Evolutionary conservation across 768 basidiomycete genomes (phyloP), one percentile per base, ranked within the genome.

Genomic region (Phaeotremella fagi): DNA sequence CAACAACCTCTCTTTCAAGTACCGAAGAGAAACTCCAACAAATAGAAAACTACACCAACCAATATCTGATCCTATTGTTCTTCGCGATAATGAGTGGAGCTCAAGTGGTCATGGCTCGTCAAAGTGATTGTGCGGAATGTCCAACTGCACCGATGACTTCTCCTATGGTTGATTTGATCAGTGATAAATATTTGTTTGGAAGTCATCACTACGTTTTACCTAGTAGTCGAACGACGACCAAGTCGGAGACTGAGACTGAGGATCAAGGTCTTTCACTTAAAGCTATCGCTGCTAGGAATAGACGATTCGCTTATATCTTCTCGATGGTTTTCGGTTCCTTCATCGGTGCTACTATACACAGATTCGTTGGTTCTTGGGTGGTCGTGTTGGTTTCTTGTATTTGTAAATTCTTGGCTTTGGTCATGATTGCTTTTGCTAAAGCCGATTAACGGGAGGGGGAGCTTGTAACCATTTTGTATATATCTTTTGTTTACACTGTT

Each of bases 91-190:
- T 66, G 64, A 64, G 62, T 15, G 68, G 68, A 4, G 64, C 60
- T 14, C 68, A 70, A 57, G 64, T 70, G 22, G 61, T 62, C 22
- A 31, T 53, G n/a, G 68, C 68, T 6, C 54, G 68, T 23, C 64
- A 66, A 52, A 60, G 62, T n/a, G 57, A 50, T 3, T 54, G 49
- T 16, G 48, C 51, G 20, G 64, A 66, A 37, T 35, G 66, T 1
- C 68, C 68, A 1, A 70, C 68, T 0, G 68, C 68, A 25, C 64
- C 64, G 6, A 64, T 70, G 64, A 70, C 68, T 2, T 61, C 59
- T 1, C 50, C 57, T 4, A 64, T 65, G 29, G 64, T 66, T 37
- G 68, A 70, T 49, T 47, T 70, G 7, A 53, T 70, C 20, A 28
- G 56, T 1, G 68, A 70, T 33, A 57, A 55, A 36, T 55, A 70